Percentiles rank a stretch among this genome's conserved stretches.
Conservation (phyloP, 441 rosid genomes). For the Bruguiera hainesii region DNA sequence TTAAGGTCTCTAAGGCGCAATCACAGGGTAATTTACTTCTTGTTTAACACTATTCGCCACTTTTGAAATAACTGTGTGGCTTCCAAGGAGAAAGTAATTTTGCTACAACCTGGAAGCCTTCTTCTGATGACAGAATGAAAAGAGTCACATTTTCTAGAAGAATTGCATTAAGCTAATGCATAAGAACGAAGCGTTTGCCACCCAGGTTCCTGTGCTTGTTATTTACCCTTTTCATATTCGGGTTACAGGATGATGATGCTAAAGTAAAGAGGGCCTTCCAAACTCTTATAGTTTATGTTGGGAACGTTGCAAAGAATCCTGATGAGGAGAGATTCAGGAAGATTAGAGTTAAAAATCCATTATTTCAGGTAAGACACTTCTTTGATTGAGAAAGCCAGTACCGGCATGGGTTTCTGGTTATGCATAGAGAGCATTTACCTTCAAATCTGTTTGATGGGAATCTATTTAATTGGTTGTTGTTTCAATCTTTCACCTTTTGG, state of each 20-base stretch:
- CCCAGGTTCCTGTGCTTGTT: too few relatives aligned
- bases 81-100: too few relatives aligned
- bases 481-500: too few relatives aligned
- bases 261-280: conserved; percentile 94
- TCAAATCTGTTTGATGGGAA: neutral
- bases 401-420: neutral
- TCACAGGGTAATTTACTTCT: conserved; percentile 56
- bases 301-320: conserved; percentile 88
- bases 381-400: neutral
- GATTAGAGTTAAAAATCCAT: conserved; percentile 78
- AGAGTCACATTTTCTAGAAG: too few relatives aligned
- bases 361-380: conserved; percentile 66
- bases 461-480: neutral
- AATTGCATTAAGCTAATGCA: too few relatives aligned
- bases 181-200: too few relatives aligned
- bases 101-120: too few relatives aligned
- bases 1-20: conserved; percentile 85
- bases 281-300: conserved; percentile 83
- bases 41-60: conserved; percentile 8
- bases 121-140: too few relatives aligned
- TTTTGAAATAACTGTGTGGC: too few relatives aligned
- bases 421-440: neutral
- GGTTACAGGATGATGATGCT: conserved; percentile 77
- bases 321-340: conserved; percentile 90
- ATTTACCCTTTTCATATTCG: too few relatives aligned